These are phyloP conservation scores for Croton setiger DNA, from an alignment of 441 rosid species.

Conservation along the genomic window DNA sequence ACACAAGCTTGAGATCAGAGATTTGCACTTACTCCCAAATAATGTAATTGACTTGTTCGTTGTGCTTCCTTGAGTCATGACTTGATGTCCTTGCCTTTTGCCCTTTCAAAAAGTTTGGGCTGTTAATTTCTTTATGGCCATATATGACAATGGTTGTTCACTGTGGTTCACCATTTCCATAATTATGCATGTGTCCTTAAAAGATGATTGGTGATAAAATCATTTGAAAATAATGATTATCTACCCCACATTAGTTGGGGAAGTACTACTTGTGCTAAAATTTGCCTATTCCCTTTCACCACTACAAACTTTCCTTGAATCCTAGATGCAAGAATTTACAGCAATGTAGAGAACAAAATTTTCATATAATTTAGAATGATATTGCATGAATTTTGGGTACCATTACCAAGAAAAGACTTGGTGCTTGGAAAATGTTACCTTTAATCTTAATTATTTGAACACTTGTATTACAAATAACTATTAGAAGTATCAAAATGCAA, in stretches of 20 bases:
- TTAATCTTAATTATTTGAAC: neutral
- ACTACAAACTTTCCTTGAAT: constrained; percentile 1
- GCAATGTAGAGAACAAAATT: neutral
- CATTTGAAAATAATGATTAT: neutral
- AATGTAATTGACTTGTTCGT: neutral
- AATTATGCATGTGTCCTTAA: neutral
- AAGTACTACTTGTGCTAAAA: neutral
- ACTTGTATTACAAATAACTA: neutral
- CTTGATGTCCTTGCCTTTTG: neutral
- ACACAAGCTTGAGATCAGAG: neutral
- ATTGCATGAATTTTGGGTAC: too few relatives aligned
- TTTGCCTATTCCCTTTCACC: neutral
- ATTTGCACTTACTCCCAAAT: neutral
- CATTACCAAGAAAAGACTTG: neutral
- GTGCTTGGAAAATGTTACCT: neutral
- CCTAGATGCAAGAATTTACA: neutral
- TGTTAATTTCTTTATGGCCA: neutral
- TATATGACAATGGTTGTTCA: neutral
- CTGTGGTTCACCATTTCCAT: neutral
- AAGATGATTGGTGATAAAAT: neutral
- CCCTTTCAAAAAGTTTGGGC: neutral
- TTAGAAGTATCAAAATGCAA: constrained; percentile 28
- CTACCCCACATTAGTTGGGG: neutral
- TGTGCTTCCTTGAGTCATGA: constrained; percentile 1
- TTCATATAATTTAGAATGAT: neutral